Evolutionary conservation across 108 stramenopile genomes (phyloP).

Genomic region (Conticribra guillardii): DNA sequence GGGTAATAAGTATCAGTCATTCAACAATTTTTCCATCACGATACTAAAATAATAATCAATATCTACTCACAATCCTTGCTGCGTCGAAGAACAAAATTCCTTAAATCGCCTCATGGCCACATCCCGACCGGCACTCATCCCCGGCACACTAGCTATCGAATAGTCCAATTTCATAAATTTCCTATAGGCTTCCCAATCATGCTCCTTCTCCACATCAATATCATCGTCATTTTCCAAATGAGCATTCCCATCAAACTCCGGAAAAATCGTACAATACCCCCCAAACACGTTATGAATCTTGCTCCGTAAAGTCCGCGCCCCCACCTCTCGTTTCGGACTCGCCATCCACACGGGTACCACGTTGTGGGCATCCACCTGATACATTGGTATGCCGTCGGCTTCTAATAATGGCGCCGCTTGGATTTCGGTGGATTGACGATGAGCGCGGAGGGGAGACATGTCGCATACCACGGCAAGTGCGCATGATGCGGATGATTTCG

Average conservation of each 20-base stretch:
- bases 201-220: constrained; percentile 32
- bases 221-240: constrained; percentile 29
- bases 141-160: constrained; percentile 59
- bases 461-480: constrained; percentile 84
- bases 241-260: constrained; percentile 61
- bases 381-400: constrained; percentile 63
- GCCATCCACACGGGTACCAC: constrained; percentile 97
- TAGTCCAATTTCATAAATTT: constrained; percentile 68
- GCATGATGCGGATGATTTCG: too few species aligned
- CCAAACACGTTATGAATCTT: constrained; percentile 88
- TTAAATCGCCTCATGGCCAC: constrained; percentile 77
- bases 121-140: constrained; percentile 73
- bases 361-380: constrained; percentile 98
- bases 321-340: constrained; percentile 90
- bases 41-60: too few species aligned
- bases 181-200: constrained; percentile 54
- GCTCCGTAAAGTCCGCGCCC: constrained; percentile 94
- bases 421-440: constrained; percentile 67
- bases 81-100: constrained; percentile 62
- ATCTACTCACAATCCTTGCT: constrained; percentile 56
- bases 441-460: constrained; percentile 86
- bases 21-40: too few species aligned
- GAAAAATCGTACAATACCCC: constrained; percentile 78
- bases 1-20: not conserved
- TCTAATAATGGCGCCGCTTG: constrained; percentile 61